phyloP scores from a whole-genome alignment of 2,329 filamentous ascomycete species.

The Penicillium sp. region DNA sequence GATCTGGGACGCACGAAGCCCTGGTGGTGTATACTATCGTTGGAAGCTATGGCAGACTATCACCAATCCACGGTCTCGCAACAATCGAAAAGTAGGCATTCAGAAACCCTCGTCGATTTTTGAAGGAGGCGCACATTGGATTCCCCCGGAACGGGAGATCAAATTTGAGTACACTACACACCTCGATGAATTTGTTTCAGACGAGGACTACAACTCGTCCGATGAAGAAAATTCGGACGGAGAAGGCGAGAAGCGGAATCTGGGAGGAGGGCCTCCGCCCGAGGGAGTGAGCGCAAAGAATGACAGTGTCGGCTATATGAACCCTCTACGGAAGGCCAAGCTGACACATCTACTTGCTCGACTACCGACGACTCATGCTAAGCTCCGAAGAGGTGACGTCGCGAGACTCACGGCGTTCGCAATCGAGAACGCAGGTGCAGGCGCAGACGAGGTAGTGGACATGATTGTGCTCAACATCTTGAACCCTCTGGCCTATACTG shows the following conservation, averaged over 20 bases:
- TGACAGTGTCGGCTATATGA: conserved; percentile 63
- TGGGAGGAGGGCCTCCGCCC: conserved; percentile 38
- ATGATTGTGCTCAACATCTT: conserved; percentile 78
- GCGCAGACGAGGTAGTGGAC: conserved; percentile 86
- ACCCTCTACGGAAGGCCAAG: conserved; percentile 77
- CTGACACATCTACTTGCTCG: conserved; percentile 77
- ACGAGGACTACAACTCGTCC: conserved; percentile 79
- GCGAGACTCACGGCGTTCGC: conserved; percentile 83
- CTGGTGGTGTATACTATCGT: conserved; percentile 82
- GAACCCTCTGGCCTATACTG: conserved; percentile 67
- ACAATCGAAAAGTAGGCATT: conserved; percentile 37
- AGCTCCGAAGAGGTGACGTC: conserved; percentile 76
- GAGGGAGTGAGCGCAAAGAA: conserved; percentile 36
- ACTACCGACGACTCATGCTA: conserved; percentile 68
- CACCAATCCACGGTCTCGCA: conserved; percentile 54
- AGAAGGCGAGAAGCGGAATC: conserved; percentile 43
- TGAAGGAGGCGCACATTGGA: conserved; percentile 72
- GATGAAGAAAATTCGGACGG: conserved; percentile 67
- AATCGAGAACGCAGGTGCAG: conserved; percentile 76
- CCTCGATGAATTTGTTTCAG: conserved; percentile 73
- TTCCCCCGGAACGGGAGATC: conserved; percentile 65
- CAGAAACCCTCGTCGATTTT: conserved; percentile 60
- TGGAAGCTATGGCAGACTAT: conserved; percentile 85
- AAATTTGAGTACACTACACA: conserved; percentile 73
- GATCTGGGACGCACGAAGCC: conserved; percentile 79